A percentile compares a stretch with the other conserved stretches of the same genome.
These are phyloP conservation scores for Botrytis aclada DNA, from an alignment of 2,329 filamentous ascomycete species.

Conservation along the genomic window DNA sequence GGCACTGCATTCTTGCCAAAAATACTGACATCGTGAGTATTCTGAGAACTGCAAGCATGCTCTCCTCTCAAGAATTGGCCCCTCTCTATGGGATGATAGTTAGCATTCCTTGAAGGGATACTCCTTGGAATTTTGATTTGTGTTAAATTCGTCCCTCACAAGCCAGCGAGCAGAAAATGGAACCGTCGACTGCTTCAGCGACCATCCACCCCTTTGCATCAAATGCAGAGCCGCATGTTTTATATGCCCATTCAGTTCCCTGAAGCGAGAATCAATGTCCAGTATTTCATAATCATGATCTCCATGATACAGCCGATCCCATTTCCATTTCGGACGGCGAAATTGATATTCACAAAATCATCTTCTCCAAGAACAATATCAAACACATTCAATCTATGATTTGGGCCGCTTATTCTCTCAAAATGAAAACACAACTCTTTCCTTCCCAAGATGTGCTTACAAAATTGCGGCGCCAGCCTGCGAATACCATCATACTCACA, in stretches of 20 bases:
- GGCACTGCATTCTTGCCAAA: neutral
- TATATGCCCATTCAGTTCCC: conserved; percentile 35
- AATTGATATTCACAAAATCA: conserved; percentile 23
- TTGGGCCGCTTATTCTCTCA: conserved; percentile 31
- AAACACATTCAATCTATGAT: conserved; percentile 36
- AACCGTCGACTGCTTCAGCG: neutral
- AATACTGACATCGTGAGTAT: neutral
- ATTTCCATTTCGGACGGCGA: conserved; percentile 35
- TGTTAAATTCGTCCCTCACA: neutral
- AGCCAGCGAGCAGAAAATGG: neutral
- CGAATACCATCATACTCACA: neutral
- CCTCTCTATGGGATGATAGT: neutral
- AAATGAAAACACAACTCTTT: conserved; percentile 32
- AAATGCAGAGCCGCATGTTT: conserved; percentile 28
- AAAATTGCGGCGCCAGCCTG: conserved; percentile 12
- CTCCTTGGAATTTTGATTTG: neutral
- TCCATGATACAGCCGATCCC: conserved; percentile 35
- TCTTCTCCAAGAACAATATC: conserved; percentile 30
- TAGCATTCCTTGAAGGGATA: neutral
- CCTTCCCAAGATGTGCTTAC: conserved; percentile 23
- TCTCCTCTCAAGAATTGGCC: neutral
- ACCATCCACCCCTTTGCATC: neutral
- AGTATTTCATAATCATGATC: conserved; percentile 35
- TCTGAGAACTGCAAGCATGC: neutral
- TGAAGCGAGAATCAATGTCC: conserved; percentile 30